Evolutionary conservation across 2,329 filamentous ascomycete species (phyloP).

Genomic region (Eutypella sp.): DNA sequence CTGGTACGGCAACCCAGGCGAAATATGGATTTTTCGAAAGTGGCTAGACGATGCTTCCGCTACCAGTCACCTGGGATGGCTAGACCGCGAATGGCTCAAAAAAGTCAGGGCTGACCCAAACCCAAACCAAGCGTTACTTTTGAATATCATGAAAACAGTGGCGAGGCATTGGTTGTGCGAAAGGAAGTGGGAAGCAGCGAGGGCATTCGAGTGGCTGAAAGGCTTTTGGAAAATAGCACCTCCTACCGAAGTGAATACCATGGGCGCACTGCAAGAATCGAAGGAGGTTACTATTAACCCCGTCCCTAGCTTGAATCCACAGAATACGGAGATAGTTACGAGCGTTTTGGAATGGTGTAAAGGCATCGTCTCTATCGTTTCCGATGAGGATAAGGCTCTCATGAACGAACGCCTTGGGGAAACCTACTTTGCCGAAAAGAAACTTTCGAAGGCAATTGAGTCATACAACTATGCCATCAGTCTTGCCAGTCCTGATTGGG

Average conservation of each 20-base stretch:
- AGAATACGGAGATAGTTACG: background rate
- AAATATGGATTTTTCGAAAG: constrained; percentile 3
- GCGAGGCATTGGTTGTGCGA: constrained; percentile 5
- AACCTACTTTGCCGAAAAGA: background rate
- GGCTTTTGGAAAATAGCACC: background rate
- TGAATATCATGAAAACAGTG: constrained; percentile 3
- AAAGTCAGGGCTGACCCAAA: background rate
- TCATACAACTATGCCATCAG: background rate
- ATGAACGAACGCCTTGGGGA: constrained; percentile 6
- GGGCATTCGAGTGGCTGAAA: constrained; percentile 3
- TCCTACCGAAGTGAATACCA: background rate
- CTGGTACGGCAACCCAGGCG: background rate
- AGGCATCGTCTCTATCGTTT: background rate
- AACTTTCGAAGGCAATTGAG: background rate
- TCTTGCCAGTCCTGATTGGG: background rate
- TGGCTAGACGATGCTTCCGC: constrained; percentile 5
- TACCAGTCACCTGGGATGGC: constrained; percentile 1
- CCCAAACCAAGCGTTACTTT: constrained; percentile 3
- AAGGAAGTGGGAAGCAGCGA: constrained; percentile 1
- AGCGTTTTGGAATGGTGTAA: constrained; percentile 2
- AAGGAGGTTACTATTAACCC: background rate
- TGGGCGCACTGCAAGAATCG: background rate
- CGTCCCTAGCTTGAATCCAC: background rate
- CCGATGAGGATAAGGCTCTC: constrained; percentile 1
- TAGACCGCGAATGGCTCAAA: constrained; percentile 4